Percentiles rank a stretch among this genome's conserved stretches.
Conservation (phyloP, 306 rosid species). For the Gleditsia sinensis region DNA sequence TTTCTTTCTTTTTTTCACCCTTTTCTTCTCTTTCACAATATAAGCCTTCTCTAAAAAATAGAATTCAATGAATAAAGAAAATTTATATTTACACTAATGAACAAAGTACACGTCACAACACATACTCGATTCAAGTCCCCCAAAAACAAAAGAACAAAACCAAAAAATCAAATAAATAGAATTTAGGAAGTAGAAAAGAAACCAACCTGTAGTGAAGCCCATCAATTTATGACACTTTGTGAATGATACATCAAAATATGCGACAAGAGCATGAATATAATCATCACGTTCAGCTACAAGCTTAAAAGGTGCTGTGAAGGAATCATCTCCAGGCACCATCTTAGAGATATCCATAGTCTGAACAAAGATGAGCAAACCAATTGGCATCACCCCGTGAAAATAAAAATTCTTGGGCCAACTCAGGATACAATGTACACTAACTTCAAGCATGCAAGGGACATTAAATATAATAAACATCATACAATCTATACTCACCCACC, state of each 20-base stretch:
- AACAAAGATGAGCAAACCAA: slow-evolving; percentile 38
- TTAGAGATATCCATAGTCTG: slow-evolving; percentile 99
- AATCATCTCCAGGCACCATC: slow-evolving; percentile 93
- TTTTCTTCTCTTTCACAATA: not conserved
- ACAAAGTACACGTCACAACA: not conserved
- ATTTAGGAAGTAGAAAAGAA: slow-evolving; percentile 27
- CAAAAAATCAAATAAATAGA: slow-evolving; percentile 5
- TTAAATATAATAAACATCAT: slow-evolving; percentile 6
- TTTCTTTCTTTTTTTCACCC: not conserved
- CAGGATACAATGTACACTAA: not conserved
- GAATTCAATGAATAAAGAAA: not conserved
- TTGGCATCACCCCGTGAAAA: not conserved
- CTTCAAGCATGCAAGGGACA: not conserved
- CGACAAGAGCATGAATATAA: slow-evolving; percentile 92
- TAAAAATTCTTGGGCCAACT: not conserved
- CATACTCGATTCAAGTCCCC: not conserved
- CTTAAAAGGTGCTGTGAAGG: slow-evolving; percentile 91
- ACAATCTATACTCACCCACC: slow-evolving; percentile 46
- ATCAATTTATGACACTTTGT: slow-evolving; percentile 89
- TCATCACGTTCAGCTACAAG: slow-evolving; percentile 90
- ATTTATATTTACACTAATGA: not conserved
- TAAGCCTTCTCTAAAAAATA: not conserved
- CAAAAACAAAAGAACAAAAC: not conserved
- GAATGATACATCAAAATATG: slow-evolving; percentile 93
- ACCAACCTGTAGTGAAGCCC: slow-evolving; percentile 94